Conservation (phyloP, 2,329 filamentous ascomycete genomes). For the Aspergillus ochraceus region DNA sequence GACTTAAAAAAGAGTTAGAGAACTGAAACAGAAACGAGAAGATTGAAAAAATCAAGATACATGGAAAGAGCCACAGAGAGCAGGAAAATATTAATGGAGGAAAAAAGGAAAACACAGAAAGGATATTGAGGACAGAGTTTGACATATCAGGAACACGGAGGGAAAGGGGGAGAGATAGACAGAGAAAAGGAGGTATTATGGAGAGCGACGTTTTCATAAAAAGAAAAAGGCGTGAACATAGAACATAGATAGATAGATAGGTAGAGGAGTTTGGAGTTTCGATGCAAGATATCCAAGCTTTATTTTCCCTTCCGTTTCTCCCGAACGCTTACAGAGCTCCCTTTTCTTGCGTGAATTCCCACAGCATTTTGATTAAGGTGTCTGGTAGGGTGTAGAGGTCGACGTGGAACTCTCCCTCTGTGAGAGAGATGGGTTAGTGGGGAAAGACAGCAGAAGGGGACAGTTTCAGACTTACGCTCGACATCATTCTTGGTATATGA, state of each 20-base stretch:
- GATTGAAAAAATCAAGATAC: no score
- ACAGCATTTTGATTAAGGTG: conserved; percentile 83
- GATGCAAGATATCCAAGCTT: neutral
- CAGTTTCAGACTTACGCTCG: conserved; percentile 66
- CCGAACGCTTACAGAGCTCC: conserved; percentile 33
- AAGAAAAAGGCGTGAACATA: conserved; percentile 1
- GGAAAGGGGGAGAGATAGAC: neutral
- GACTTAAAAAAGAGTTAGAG: no score
- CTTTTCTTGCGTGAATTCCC: conserved; percentile 71
- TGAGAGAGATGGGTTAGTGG: conserved; percentile 23
- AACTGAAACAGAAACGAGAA: no score
- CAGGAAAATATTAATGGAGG: no score
- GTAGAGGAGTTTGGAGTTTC: neutral
- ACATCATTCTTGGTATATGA: conserved; percentile 98
- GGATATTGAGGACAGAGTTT: neutral
- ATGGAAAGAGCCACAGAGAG: no score
- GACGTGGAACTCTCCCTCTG: conserved; percentile 95
- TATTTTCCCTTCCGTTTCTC: neutral
- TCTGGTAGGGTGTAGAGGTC: conserved; percentile 98
- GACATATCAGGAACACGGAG: neutral
- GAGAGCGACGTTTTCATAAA: neutral
- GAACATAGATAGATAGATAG: neutral
- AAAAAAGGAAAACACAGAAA: neutral
- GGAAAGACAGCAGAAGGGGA: neutral
- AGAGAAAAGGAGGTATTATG: conserved; percentile 2